Evolutionary conservation across 2,329 filamentous ascomycete genomes (phyloP), one percentile per base, ranked within the genome.

Genomic region (Neofusicoccum ribis): DNA sequence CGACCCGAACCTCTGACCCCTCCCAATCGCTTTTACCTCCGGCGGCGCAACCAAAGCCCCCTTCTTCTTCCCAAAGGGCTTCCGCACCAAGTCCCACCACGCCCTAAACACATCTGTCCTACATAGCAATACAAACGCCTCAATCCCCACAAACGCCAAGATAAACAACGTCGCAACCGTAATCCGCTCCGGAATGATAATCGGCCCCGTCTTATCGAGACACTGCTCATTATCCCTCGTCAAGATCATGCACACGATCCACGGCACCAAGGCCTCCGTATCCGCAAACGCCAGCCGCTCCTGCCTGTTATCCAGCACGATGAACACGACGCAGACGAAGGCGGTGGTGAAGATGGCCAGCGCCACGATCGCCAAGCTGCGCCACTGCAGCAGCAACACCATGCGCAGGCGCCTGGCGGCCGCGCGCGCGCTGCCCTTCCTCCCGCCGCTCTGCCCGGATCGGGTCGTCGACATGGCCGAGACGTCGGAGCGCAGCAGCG

Each of bases 351-450:
- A 86, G 66, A 97, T 86, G 70, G 98, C 96, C 74, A 97, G 90
- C 63, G 96, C 82, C 14, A 97, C 93, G 67, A 98, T 91, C 44
- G 88, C 87, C 67, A 97, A 93, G 50, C 93, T 93, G 70, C 94
- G 87, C 95, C 95, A 99, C 78, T 99, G 95, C 4, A 98, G 86
- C 74, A 91, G 88, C 41, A 99, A 86, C 17, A 98, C 93, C 69
- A 93, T 89, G 69, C 89, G 88, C 39, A 99, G 86, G 71, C 95
- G 88, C 68, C 91, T 88, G 8, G 27, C 15, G 3, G 41, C 43
- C 2, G 56, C 56, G 27, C 43, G 31, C 1, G 70, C 70, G 34
- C 27, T 36, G 5, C 37, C 37, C 11, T 15, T 51, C 12, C 7
- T 51, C 11, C 17, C 5, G 17, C 1, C 11, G 41, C 27, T 15